Percentiles rank a stretch among this genome's conserved stretches.
Conservation (phyloP, 305 asterid species). For the Fraxinus dipetala region DNA sequence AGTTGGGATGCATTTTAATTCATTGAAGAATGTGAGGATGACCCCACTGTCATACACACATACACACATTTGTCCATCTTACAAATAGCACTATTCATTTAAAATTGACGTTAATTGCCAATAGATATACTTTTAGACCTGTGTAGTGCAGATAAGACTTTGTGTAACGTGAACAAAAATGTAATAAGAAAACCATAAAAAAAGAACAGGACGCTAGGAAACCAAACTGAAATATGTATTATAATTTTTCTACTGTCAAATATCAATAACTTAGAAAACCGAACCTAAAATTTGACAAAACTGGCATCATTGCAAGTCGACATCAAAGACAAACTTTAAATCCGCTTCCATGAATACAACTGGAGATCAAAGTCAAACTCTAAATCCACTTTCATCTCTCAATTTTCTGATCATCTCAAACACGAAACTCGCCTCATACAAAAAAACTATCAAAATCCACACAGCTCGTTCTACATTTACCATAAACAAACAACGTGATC, state of each 20-base stretch:
- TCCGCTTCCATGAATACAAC: constrained; percentile 22
- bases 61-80: neutral
- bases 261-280: neutral
- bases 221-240: neutral
- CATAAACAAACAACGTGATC: constrained; percentile 14
- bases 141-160: neutral
- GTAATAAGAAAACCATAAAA: neutral
- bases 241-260: neutral
- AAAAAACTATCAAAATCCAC: constrained; percentile 1
- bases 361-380: constrained; percentile 19
- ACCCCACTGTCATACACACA: neutral
- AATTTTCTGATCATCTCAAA: constrained; percentile 20
- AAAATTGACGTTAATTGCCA: neutral
- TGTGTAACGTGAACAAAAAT: neutral
- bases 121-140: neutral
- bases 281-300: neutral
- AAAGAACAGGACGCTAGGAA: neutral
- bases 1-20: neutral
- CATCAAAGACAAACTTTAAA: constrained; percentile 23
- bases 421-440: neutral
- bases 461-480: constrained; percentile 28
- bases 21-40: neutral
- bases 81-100: neutral
- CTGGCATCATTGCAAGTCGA: constrained; percentile 6
- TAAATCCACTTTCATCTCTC: constrained; percentile 27